Evolutionary conservation across 75 land plant genomes (phyloP).

Genomic region (Isoetes taiwanensis): DNA sequence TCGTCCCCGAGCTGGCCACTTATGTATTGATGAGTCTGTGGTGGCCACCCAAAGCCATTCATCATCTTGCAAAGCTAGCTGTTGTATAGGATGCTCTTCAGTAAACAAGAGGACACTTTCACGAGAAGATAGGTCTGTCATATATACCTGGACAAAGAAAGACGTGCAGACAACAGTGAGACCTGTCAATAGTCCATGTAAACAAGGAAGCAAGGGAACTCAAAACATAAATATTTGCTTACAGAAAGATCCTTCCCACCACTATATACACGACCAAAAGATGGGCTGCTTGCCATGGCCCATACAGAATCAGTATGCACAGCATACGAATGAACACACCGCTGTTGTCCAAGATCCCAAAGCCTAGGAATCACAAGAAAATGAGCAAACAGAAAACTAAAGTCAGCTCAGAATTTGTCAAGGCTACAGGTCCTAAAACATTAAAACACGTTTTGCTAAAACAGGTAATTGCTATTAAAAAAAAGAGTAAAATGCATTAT

Average conservation of each 20-base stretch:
- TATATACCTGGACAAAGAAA: constrained; percentile 50
- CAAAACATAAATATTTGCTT: constrained; percentile 16
- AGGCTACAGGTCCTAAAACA: too few species aligned
- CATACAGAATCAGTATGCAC: constrained; percentile 98
- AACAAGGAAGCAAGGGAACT: not conserved
- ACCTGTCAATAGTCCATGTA: not conserved
- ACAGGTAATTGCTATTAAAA: not conserved
- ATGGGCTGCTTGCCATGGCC: constrained; percentile 92
- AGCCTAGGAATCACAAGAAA: constrained; percentile 33
- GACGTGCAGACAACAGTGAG: not conserved
- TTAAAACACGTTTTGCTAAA: too few species aligned
- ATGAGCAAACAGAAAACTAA: too few species aligned
- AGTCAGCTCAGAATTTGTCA: too few species aligned
- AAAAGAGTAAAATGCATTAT: not conserved
- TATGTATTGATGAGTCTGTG: constrained; percentile 73
- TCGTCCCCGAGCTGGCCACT: constrained; percentile 78
- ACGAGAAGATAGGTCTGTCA: constrained; percentile 78
- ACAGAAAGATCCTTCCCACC: constrained; percentile 91
- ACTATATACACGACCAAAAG: constrained; percentile 92
- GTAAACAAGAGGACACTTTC: constrained; percentile 74
- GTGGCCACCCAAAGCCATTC: constrained; percentile 85
- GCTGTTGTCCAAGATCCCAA: constrained; percentile 98
- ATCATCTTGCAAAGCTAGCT: constrained; percentile 70
- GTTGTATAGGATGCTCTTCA: constrained; percentile 61
- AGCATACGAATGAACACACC: constrained; percentile 96